phyloP scores from a whole-genome alignment of 2,329 filamentous ascomycete species.

The Meredithiella fracta region DNA sequence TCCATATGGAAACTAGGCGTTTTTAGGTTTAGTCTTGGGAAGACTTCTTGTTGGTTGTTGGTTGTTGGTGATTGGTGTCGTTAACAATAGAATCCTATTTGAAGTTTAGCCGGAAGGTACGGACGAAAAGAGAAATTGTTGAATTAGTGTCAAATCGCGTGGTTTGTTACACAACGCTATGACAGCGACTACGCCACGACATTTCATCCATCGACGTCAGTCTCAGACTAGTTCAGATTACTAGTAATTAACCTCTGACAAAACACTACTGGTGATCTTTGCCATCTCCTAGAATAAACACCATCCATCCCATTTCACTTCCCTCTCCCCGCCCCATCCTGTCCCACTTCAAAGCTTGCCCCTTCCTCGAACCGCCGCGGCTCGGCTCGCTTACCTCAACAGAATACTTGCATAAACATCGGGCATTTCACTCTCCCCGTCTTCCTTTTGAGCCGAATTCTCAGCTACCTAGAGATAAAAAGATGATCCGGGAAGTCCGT shows the following conservation, averaged over 20 bases:
- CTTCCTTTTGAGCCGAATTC: background rate
- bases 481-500: background rate
- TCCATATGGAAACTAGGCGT: background rate
- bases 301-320: background rate
- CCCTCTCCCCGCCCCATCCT: background rate
- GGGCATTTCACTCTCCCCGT: background rate
- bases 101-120: background rate
- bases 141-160: background rate
- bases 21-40: too few relatives aligned
- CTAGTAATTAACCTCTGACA: too few relatives aligned
- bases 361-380: background rate
- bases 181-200: background rate
- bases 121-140: background rate
- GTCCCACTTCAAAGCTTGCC: background rate
- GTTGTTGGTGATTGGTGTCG: background rate
- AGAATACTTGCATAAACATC: background rate
- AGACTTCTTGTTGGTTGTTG: background rate
- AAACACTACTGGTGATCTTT: background rate
- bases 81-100: constrained; percentile 2
- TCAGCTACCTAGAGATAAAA: background rate
- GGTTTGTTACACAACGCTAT: background rate
- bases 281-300: background rate
- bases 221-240: too few relatives aligned
- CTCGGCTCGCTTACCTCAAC: constrained; percentile 5
- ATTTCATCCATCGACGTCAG: too few relatives aligned